Base-by-base conservation (phyloP, 2,329 filamentous ascomycete species). In the Fusarium kyushuense region DNA sequence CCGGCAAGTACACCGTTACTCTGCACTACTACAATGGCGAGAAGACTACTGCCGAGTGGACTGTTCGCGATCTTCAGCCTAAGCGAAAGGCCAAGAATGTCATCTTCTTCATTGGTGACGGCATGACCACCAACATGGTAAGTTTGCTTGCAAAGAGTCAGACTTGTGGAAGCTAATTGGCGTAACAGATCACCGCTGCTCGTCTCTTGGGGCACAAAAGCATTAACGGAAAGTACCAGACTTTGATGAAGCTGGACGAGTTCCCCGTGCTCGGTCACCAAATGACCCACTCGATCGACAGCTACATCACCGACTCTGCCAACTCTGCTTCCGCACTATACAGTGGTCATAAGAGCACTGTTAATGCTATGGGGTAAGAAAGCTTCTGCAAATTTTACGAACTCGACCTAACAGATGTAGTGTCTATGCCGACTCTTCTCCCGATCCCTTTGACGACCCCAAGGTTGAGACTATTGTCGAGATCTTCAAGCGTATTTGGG, bases 201-300 rank as follows among this genome's bases (percentile, higher is more conserved):
- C 90, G 93, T 69, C 84, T 96, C 57, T 89, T 96, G 56, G 92
- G 86, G 19, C 93, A 96, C 83, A 91, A 93, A 83, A 90, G 86
- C 70, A 86, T 95, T 83, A 96, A 96, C 75, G 93, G 93, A 71
- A 92, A 91, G 78, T 96, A 95, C 78, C 89, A 93, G 82, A 88
- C 86, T 58, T 86, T 84, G 58, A 86, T 96, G 85, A 85, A 88
- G 75, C 84, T 96, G 83, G 93, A 96, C 81, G 86, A 93, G 75
- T 96, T 96, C 80, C 92, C 93, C 4, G 87, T 94, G n/a, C 76
- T 95, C 13, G 93, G 93, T 21, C 93, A 96, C 78, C 92, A 95
- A 80, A 95, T 96, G 90, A 94, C 92, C 13, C 92, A 95, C 79
- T 94, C 92, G 2, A 88, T 96, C 75, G 92, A 95, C 80, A 89